Conservation (phyloP, 2,329 filamentous ascomycete species). For the Thielaviopsis euricoi region DNA sequence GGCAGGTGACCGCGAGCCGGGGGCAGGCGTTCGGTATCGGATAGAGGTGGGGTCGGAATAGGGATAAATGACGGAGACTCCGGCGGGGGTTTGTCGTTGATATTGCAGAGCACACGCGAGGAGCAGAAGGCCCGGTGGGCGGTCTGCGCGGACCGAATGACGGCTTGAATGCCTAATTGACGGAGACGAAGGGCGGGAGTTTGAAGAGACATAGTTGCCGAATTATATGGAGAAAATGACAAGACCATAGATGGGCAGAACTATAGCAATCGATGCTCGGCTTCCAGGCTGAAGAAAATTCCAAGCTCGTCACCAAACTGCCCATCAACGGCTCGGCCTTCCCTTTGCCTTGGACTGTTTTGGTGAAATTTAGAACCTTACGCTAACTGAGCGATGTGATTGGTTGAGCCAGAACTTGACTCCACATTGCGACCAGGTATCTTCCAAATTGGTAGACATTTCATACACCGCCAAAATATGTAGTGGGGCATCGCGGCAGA, state of each 20-base stretch:
- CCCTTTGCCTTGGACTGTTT: not conserved
- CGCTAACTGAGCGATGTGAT: not conserved
- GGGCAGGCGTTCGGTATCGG: slow-evolving; percentile 29
- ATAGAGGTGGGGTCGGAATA: slow-evolving; percentile 61
- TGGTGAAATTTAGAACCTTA: not conserved
- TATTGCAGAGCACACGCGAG: slow-evolving; percentile 16
- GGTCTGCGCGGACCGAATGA: not conserved
- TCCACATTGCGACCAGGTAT: not conserved
- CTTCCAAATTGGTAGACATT: not conserved
- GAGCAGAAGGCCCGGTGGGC: not conserved
- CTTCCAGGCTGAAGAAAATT: not conserved
- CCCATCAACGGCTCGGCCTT: no score
- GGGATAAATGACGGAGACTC: slow-evolving; percentile 81
- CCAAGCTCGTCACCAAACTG: not conserved
- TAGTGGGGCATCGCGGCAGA: slow-evolving; percentile 17
- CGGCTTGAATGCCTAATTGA: not conserved
- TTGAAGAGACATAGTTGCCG: not conserved
- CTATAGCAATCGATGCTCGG: not conserved
- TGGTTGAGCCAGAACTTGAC: not conserved
- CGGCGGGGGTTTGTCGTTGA: slow-evolving; percentile 38
- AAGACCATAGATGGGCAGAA: not conserved
- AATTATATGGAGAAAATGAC: not conserved
- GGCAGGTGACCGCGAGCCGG: slow-evolving; percentile 65
- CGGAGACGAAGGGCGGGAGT: not conserved
- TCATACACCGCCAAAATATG: slow-evolving; percentile 6